Evolutionary conservation across 2,329 filamentous ascomycete species (phyloP).

Genomic region (Colletotrichum sp.): DNA sequence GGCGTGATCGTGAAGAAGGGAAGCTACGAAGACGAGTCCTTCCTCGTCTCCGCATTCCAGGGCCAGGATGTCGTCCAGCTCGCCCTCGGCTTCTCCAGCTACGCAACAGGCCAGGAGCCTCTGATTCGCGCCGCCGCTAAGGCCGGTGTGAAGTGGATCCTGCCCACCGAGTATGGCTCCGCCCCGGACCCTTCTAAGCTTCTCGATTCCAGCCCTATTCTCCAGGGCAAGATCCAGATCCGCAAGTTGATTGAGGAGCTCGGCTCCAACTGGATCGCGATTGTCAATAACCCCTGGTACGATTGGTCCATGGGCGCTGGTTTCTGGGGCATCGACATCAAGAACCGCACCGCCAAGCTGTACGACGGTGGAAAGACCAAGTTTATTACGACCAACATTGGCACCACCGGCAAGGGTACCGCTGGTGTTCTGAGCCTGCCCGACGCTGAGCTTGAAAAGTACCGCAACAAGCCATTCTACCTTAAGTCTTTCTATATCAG

Average conservation of each 20-base stretch:
- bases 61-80: conserved; percentile 39
- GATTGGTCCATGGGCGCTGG: conserved; percentile 32
- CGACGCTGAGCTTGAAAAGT: conserved; percentile 26
- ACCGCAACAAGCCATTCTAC: conserved; percentile 52
- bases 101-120: conserved; percentile 45
- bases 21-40: conserved; percentile 50
- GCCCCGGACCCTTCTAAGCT: conserved; percentile 33
- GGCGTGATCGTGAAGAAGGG: conserved; percentile 42
- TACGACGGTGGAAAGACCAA: conserved; percentile 62
- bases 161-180: conserved; percentile 55
- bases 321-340: conserved; percentile 35
- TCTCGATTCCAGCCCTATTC: conserved; percentile 21
- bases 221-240: conserved; percentile 29
- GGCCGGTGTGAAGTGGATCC: conserved; percentile 58
- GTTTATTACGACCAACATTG: conserved; percentile 64
- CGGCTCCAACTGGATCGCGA: conserved; percentile 35
- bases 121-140: conserved; percentile 59
- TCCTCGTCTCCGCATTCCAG: conserved; percentile 30
- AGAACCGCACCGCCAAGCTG: conserved; percentile 34
- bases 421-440: conserved; percentile 45
- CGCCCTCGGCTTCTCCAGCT: conserved; percentile 7
- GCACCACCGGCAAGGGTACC: conserved; percentile 53
- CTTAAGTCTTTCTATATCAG: conserved; percentile 63
- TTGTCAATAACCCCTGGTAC: conserved; percentile 37
- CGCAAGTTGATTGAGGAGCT: conserved; percentile 33